Base-by-base conservation (phyloP, 768 basidiomycete genomes). In the Auricularia cornea region DNA sequence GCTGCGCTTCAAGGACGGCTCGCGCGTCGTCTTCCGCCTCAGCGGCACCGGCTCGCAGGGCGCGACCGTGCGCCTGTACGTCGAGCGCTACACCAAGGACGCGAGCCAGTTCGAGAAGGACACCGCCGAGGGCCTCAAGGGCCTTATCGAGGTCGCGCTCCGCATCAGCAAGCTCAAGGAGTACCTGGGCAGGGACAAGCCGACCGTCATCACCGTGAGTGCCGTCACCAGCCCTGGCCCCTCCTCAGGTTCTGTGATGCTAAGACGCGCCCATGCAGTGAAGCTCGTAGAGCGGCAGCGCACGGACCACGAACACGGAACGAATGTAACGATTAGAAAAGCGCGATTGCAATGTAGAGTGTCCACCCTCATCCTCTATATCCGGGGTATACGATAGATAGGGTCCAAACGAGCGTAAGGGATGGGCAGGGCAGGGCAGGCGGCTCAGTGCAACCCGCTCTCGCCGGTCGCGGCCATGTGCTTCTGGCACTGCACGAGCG, bases 41-140 rank as follows among this genome's bases (percentile, higher is more conserved):
- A 94, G 92, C 66, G 97, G 97, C 63, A 99, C 97, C 1, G 97
- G 97, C 18, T 94, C 91, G 66, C 88, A 92, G 60, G 97, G 97
- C 54, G 97, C 97, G 28, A 99, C 97, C 14, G 94, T 98, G 61
- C 81, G 97, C 66, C 81, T 98, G 84, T 99, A 99, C 72, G 87
- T 96, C 57, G 97, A 99, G 78, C 85, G 94, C 72, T 96, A 95
- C 71, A 78, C 78, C 66, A 84, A 85, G 73, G 83, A 89, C 64
- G 70, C 70, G 68, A 68, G 59, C 33, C 78, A 81, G 69, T 81
- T 78, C 70, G 71, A 65, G 31, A 51, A 69, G 61, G 77, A 79
- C 64, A 87, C 97, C 23, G 88, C 90, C 54, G 90, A 94, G 67
- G 97, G 97, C 10, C 78, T 98, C 70, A 87, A 94, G 79, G 94